Conservation (phyloP, 2,329 filamentous ascomycete species). For the Tolypocladium nubicola region DNA sequence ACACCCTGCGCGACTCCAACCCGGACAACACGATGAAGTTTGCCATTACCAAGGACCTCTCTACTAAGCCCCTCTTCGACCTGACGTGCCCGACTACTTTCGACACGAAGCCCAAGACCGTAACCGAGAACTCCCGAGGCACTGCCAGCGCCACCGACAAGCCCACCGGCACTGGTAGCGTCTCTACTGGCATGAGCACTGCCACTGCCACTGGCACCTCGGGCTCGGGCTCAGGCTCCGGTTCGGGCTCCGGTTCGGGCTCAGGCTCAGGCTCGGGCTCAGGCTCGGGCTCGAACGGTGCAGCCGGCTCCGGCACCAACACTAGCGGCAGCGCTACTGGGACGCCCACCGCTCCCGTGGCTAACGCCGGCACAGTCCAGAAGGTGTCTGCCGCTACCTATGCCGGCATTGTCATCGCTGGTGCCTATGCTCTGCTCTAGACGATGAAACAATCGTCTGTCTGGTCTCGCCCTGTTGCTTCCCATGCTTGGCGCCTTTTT, state of each 20-base stretch:
- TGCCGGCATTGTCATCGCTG: background rate
- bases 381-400: background rate
- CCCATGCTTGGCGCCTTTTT: background rate
- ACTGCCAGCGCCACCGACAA: slow-evolving; percentile 1
- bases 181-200: slow-evolving; percentile 1
- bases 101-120: slow-evolving; percentile 17
- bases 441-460: background rate
- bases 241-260: background rate
- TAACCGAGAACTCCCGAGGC: background rate
- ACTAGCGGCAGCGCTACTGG: background rate
- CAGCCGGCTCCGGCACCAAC: background rate
- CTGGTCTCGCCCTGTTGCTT: background rate
- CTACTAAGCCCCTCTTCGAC: slow-evolving; percentile 39
- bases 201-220: slow-evolving; percentile 2
- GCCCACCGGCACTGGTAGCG: slow-evolving; percentile 1
- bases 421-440: background rate
- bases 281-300: slow-evolving; percentile 4
- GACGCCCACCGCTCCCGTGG: background rate
- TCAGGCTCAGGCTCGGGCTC: background rate
- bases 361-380: background rate
- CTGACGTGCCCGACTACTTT: slow-evolving; percentile 39
- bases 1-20: slow-evolving; percentile 50
- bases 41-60: slow-evolving; percentile 42
- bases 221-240: background rate
- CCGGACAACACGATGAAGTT: slow-evolving; percentile 49